phyloP scores from a whole-genome alignment of 345 rosid genomes.

The Gossypium turneri region DNA sequence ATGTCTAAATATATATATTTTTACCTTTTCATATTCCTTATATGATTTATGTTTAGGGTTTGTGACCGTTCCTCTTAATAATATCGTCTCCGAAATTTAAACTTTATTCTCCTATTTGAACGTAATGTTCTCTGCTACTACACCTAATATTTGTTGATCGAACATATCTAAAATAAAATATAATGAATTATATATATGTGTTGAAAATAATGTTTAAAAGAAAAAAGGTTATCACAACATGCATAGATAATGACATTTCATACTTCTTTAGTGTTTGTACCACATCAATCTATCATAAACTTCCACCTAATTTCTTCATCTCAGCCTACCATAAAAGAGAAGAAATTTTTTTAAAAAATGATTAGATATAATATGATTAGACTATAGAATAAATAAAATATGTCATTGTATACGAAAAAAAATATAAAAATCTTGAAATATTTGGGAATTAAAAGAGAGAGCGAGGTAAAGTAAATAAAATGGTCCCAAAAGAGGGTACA shows the following conservation, averaged over 20 bases:
- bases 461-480: neutral
- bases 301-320: neutral
- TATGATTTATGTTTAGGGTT: no score
- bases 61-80: accelerated
- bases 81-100: no score
- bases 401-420: no score
- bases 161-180: neutral
- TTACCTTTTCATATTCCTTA: no score
- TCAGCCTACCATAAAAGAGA: neutral
- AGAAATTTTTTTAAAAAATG: neutral
- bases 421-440: no score
- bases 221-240: no score
- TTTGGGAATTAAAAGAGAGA: neutral
- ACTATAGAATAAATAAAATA: no score
- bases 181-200: neutral
- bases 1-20: no score
- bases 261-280: neutral
- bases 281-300: neutral
- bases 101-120: no score
- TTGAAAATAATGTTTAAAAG: no score
- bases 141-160: no score
- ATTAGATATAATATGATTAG: no score
- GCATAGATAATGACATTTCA: neutral
- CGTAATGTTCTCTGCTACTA: accelerated
- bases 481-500: conserved; percentile 33